These are phyloP conservation scores for Ascochyta viciae-villosae DNA, from an alignment of 2,329 filamentous ascomycete species.

Conservation along the genomic window DNA sequence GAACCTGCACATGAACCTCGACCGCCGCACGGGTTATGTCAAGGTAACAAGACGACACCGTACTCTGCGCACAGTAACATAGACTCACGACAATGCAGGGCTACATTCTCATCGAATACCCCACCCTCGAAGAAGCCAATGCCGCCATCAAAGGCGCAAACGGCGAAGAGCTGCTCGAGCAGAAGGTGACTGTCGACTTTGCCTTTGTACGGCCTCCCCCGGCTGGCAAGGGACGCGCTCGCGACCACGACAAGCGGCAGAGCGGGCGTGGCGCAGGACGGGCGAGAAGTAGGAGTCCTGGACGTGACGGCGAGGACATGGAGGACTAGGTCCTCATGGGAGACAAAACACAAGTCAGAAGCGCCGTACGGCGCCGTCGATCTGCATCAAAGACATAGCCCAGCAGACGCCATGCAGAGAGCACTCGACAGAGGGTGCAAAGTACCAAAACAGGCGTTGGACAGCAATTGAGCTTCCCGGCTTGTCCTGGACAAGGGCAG, in stretches of 20 bases:
- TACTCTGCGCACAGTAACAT: background rate
- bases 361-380: background rate
- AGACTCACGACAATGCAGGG: slow-evolving; percentile 60
- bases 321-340: slow-evolving; percentile 27
- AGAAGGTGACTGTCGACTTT: slow-evolving; percentile 82
- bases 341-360: background rate
- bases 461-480: slow-evolving; percentile 24
- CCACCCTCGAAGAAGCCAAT: slow-evolving; percentile 78
- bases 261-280: slow-evolving; percentile 43
- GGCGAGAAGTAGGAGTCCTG: slow-evolving; percentile 54
- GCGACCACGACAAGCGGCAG: slow-evolving; percentile 41
- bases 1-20: slow-evolving; percentile 84
- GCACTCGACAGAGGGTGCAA: background rate
- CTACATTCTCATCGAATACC: slow-evolving; percentile 85
- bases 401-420: background rate
- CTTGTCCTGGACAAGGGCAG: slow-evolving; percentile 17
- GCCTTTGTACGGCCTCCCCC: slow-evolving; percentile 82
- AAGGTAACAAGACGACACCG: slow-evolving; percentile 63
- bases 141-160: slow-evolving; percentile 85
- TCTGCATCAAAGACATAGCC: background rate
- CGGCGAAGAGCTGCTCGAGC: slow-evolving; percentile 77
- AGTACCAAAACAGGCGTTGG: background rate
- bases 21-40: slow-evolving; percentile 82
- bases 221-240: slow-evolving; percentile 55
- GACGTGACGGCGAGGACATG: slow-evolving; percentile 46